Base-by-base conservation (phyloP, 305 asterid species). In the Rubia peregrina region DNA sequence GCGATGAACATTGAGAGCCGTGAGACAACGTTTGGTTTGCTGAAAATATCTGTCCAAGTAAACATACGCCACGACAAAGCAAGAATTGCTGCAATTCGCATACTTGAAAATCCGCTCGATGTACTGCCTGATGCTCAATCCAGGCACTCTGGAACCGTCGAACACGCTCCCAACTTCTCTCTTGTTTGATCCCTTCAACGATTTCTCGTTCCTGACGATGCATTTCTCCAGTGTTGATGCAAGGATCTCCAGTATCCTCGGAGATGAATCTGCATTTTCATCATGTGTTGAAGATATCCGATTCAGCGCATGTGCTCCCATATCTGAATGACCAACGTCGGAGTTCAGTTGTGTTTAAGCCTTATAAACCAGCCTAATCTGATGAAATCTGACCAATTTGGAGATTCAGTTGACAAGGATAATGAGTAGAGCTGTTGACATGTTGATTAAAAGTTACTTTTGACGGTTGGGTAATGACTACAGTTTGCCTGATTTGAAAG, bases 91-190 rank as follows among this genome's bases (percentile, higher is more conserved):
- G 64, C 79, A 80, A 43, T 67, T 71, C 6, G 86, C 71, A 63
- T 82, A 82, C 83, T 71, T 82, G 74, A 77, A 82, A 55, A 82
- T 80, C 68, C 86, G 80, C 10, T 80, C 84, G 6, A 82, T 57
- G 67, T 82, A 82, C 74, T 73, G 84, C 69, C 68, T 72, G 68
- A 82, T 75, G 30, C 79, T 77, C 71, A 82, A 55, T n/a, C 70
- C 78, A n/a, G 86, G 86, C 36, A 78, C 81, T 73, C 78, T 70
- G 13, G 82, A 74, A 13, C 84, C 86, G 41, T 82, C 79, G 57
- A 80, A 82, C 26, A 75, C 62, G 0, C 79, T 77, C 9, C 72
- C 38, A 7, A 46, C 69, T 5, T 71, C 80, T 68, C 69, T 80
- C 72, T 67, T 48, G 11, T 63, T 73, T 6, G 79, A 74, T 68